Evolutionary conservation across 495 filamentous ascomycete species (phyloP), one percentile per base, ranked within the genome.

Genomic region (Xylaria longipes): DNA sequence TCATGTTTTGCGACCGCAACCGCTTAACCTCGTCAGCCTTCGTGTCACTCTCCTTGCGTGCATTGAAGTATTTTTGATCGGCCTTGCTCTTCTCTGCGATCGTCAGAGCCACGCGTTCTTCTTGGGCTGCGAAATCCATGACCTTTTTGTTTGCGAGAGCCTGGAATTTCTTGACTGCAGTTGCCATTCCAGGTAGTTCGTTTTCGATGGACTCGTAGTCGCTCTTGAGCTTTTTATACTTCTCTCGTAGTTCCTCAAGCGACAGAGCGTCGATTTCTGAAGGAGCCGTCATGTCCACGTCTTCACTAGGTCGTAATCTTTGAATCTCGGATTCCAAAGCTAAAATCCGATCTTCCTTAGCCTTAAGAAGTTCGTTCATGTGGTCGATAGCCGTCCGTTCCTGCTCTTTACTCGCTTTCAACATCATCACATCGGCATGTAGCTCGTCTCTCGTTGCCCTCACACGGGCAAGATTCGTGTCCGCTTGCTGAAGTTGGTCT

Each of bases 61-160:
- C 93, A 5, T 91, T 91, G 77, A 98, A 98, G 78, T 97, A 99
- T 80, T 98, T 98, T 79, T 98, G 95, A 76, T 98, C 95, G 0
- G 97, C 97, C 77, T 97, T 98, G 43, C 90, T 88, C 80, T 98
- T 99, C 80, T 99, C 96, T 0, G 94, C 94, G 3, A 85, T 87
- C 12, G 96, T 83, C 6, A 92, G 83, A 33, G 88, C 85, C 48
- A 97, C 83, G 72, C 91, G 91, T 58, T 98, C 95, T 82, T 98
- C 96, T 74, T 92, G 81, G 3, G 87, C 88, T 8, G 84, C 79
- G 63, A 92, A 88, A 69, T 96, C 94, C 68, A 89, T 85, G 25
- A 97, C 89, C 80, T 97, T 98, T 79, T 93, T 93, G 22, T 90
- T 89, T n/a, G 93, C 93, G 33, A 97, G 80, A 20, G 88, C 89